Evolutionary conservation across 352 stramenopile genomes (phyloP), one percentile per base, ranked within the genome.

Genomic region (Phytophthora vignae): DNA sequence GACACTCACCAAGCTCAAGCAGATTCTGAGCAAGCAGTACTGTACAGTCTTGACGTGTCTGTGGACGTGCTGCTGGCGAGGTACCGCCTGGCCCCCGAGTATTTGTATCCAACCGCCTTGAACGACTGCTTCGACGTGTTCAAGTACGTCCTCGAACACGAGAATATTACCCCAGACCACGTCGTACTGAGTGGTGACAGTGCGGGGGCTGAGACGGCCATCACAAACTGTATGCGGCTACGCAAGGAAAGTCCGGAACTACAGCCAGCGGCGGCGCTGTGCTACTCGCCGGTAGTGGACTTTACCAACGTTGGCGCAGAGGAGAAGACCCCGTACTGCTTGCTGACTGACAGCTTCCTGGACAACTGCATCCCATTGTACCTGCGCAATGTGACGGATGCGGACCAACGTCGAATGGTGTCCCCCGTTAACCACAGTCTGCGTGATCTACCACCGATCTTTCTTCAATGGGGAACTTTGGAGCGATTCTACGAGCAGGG

Each of bases 41-140:
- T n/a, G 33, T 63, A 67, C 55, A 22, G 31, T 27, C 14, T 69
- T 27, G 44, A 57, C 40, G 60, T 71, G 42, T 54, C 52, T 0
- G 71, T 85, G 12, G 69, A 85, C 36, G 74, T 78, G 27, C 73
- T 85, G 27, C 65, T 88, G 1, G 75, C 75, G 25, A 88, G 84
- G 66, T 88, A 85, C 71, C 77, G 78, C 55, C 84, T 83, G 69
- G 62, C 72, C 11, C 76, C 77, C 1, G 65, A 83, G 42, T 60
- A 66, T 42, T 36, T 66, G 21, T 88, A 73, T 59, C 81, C 81
- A 7, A 53, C 64, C 1, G 73, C 78, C 9, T 40, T 77, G 17
- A 66, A 85, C 53, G 81, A 88, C 59, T 68, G 68, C 10, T 57
- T 79, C 17, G 29, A 55, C 12, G 80, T 78, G 56, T 82, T 77